phyloP scores from a whole-genome alignment of 345 rosid species.

The Erucastrum elatum region DNA sequence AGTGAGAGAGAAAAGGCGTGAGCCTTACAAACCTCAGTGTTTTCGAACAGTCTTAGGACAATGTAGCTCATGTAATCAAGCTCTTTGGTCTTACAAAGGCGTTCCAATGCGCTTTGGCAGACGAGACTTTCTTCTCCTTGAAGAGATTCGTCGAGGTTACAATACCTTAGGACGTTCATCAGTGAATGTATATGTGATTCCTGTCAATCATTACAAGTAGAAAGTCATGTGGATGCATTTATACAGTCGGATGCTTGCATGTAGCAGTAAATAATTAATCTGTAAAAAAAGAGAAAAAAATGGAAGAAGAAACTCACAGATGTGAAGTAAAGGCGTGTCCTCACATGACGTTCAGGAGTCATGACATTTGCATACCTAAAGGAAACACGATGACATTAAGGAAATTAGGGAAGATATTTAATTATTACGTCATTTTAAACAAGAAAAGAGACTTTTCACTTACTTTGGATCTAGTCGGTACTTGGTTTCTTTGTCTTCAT shows the following conservation, averaged over 20 bases:
- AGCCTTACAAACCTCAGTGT: constrained; percentile 59
- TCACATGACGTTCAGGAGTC: constrained; percentile 98
- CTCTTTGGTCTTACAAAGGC: constrained; percentile 81
- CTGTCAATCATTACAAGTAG: constrained; percentile 46
- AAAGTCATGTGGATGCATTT: not conserved
- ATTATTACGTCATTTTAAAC: not conserved
- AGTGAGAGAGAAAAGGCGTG: not conserved
- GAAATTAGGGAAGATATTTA: constrained; percentile 10
- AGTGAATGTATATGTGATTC: constrained; percentile 98
- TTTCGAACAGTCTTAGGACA: constrained; percentile 90
- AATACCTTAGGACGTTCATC: constrained; percentile 91
- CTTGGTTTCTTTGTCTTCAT: constrained; percentile 90
- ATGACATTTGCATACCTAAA: constrained; percentile 93
- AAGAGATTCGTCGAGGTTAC: constrained; percentile 96
- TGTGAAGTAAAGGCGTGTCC: constrained; percentile 98
- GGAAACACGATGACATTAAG: not conserved
- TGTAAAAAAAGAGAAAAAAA: not conserved
- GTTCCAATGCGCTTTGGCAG: constrained; percentile 70
- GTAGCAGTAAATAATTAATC: not conserved
- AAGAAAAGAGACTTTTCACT: not conserved
- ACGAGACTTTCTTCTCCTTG: constrained; percentile 93
- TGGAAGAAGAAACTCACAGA: constrained; percentile 64
- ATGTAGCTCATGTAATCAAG: constrained; percentile 99
- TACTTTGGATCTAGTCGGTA: constrained; percentile 97
- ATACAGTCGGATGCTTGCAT: not conserved